phyloP scores from a whole-genome alignment of 768 basidiomycete genomes.

The Mycena floridula region DNA sequence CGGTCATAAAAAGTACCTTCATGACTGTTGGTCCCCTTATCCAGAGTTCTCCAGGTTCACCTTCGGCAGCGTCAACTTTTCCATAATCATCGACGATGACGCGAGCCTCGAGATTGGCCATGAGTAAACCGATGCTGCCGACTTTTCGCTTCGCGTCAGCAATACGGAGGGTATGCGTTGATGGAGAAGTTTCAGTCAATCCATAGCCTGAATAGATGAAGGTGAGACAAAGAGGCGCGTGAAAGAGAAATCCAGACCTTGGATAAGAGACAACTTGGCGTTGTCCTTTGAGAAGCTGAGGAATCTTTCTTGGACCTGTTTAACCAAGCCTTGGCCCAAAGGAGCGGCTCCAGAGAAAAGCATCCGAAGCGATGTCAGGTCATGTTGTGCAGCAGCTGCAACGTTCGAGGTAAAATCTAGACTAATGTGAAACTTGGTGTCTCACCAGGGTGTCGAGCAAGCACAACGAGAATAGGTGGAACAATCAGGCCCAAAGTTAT shows the following conservation, averaged over 20 bases:
- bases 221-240: neutral
- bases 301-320: conserved; percentile 26
- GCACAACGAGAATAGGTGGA: conserved; percentile 77
- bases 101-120: conserved; percentile 73
- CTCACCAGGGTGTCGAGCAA: conserved; percentile 65
- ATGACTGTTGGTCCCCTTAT: conserved; percentile 71
- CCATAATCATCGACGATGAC: conserved; percentile 49
- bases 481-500: conserved; percentile 57
- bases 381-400: conserved; percentile 57
- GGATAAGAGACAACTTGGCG: neutral
- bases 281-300: neutral
- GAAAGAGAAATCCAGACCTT: neutral
- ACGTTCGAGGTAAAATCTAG: neutral
- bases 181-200: conserved; percentile 79
- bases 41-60: conserved; percentile 78
- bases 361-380: conserved; percentile 51
- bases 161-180: conserved; percentile 48
- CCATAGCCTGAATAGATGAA: conserved; percentile 47
- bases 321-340: conserved; percentile 55
- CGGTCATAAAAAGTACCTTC: conserved; percentile 42
- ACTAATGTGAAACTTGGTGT: neutral
- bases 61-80: conserved; percentile 42
- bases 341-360: conserved; percentile 81
- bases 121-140: conserved; percentile 62
- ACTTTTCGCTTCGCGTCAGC: conserved; percentile 39